phyloP scores from a whole-genome alignment of 2,329 filamentous ascomycete species.

The Chaetomium olivaceum region DNA sequence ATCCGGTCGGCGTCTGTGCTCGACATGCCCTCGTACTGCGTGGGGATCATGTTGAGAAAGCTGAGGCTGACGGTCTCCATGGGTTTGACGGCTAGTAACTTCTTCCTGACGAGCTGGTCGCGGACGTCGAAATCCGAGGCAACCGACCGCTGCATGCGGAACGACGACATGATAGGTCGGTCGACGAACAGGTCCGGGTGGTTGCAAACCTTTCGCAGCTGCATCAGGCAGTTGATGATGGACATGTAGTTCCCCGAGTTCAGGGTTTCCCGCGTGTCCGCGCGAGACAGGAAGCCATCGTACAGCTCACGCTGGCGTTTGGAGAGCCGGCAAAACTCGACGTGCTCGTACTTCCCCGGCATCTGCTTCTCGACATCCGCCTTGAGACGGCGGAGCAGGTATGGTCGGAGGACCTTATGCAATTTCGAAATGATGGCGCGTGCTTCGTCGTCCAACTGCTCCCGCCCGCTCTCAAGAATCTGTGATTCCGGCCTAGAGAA shows the following conservation, averaged over 20 bases:
- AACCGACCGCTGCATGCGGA: constrained; percentile 82
- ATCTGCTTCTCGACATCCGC: constrained; percentile 98
- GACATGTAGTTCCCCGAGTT: constrained; percentile 94
- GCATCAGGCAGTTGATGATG: constrained; percentile 98
- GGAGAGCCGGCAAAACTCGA: constrained; percentile 91
- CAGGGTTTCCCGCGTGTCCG: constrained; percentile 84
- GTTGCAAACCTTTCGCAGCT: constrained; percentile 95
- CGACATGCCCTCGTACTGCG: constrained; percentile 67
- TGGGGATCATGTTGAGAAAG: constrained; percentile 77
- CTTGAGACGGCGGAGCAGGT: constrained; percentile 86
- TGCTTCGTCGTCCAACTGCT: constrained; percentile 92
- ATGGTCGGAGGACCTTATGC: constrained; percentile 90
- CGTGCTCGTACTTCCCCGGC: constrained; percentile 96
- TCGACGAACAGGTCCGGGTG: constrained; percentile 97
- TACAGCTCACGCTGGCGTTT: constrained; percentile 95
- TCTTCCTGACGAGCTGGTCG: constrained; percentile 67
- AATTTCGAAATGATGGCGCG: constrained; percentile 89
- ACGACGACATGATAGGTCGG: constrained; percentile 93
- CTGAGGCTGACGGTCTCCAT: constrained; percentile 69
- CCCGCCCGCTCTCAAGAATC: constrained; percentile 90
- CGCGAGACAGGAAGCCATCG: constrained; percentile 90
- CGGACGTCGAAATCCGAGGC: constrained; percentile 72
- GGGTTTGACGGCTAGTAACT: constrained; percentile 61
- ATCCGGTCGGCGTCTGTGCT: constrained; percentile 54
- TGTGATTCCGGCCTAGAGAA: constrained; percentile 94